Evolutionary conservation across 1,284 basidiomycete genomes (phyloP), one percentile per base, ranked within the genome.

Genomic region (Sanghuangporus sanghuang): DNA sequence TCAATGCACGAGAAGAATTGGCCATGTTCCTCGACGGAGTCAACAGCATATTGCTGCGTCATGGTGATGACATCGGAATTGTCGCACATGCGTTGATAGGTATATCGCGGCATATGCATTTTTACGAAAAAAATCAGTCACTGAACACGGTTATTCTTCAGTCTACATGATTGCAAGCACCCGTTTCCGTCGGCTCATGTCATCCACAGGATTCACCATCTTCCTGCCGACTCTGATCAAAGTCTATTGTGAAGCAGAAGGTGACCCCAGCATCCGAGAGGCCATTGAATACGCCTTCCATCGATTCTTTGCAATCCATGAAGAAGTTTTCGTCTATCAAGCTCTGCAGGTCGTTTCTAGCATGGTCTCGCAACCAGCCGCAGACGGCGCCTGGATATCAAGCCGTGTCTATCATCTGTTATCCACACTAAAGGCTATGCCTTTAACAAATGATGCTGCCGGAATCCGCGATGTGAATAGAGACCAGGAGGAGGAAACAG

Each of bases 321-420:
- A 84, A 66, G 89, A 92, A 57, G 80, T 85, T 0, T 92, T 92
- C 69, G 78, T 92, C 48, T 92, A 90, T 71, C 91, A 93, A 71
- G 82, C 82, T 36, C 76, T 92, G 61, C 87, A 87, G 64, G 79
- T 84, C 18, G 75, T 87, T 52, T 81, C 85, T 0, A 84, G 84
- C 62, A 72, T 87, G 27, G 73, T 84, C 35, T 77, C 79, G 62
- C 72, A 85, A 21, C 78, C 85, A 1, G 74, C 75, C 2, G 74
- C 80, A 18, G 82, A 86, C 57, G 75, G 72, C 2, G 73, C 78
- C 6, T 82, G 81, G 78, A 76, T 86, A 32, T 81, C 81, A 8
- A 76, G 77, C 61, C 81, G 78, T 35, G 74, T 86, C 14, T 85
- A 79, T 69, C 71, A 76, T 6, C 75, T 91, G 2, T 81, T 89